Evolutionary conservation across 305 asterid species (phyloP), one percentile per base, ranked within the genome.

Genomic region (Andrographis paniculata): DNA sequence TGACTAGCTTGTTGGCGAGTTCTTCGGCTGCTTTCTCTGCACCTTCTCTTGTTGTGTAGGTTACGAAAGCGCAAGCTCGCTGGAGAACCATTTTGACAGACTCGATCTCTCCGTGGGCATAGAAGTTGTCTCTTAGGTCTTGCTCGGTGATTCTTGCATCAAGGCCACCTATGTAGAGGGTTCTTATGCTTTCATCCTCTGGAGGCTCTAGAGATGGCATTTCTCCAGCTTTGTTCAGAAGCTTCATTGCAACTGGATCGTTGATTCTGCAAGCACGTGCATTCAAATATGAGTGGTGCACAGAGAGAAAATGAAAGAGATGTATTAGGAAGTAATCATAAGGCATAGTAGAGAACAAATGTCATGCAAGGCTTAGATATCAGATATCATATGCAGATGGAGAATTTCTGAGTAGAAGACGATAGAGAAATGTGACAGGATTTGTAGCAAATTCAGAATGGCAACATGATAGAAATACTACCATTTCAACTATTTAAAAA

Each of bases 151-250:
- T 56, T 56, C 94, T 78, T 19, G 88, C 94, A 61, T 85, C 98
- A 48, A 89, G 79, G 48, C 97, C 94, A 48, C 97, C 97, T 10
- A 89, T 71, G 24, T 89, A 89, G 9, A 89, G 93, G 64, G 98
- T 82, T 71, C 91, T 79, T 53, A 89, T 85, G 79, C 77, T 76
- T 70, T 80, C 93, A 14, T 89, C 98, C 1, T 89, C 94, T 11
- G 98, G 95, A 43, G 95, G 94, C 74, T 85, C 95, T 57, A 89
- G 56, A 17, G 95, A 72, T 55, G 98, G 98, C 98, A 85, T 89
- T 67, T 89, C 98, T 47, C 95, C 98, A 16, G 98, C 98, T 75
- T 85, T 89, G 66, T 64, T 65, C 23, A 89, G 87, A 31, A 89
- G 80, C 75, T 85, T 89, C 76, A 78, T 5, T 12, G 98, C 98